Base-by-base conservation (phyloP, 768 basidiomycete genomes). In the Lactarius vividus region DNA sequence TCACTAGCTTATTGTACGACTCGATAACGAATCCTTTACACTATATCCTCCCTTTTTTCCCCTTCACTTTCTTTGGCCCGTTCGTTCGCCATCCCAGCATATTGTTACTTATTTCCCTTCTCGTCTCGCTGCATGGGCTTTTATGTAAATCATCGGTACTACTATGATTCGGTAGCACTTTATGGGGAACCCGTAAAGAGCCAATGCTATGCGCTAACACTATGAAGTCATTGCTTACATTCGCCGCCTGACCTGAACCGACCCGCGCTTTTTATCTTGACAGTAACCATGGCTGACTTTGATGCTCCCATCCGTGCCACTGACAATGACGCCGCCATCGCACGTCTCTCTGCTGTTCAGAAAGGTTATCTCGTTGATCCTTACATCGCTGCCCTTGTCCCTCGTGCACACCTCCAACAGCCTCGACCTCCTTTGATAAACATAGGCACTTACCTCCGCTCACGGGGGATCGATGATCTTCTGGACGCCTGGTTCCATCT, bases 381-480 rank as follows among this genome's bases (percentile, higher is more conserved):
- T 6, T 97, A 84, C 75, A 83, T 92, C 62, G 76, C 78, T 6
- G 73, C 81, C 59, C 80, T 98, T 63, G 83, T 95, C 57, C 85
- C 88, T 40, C 83, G 88, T 15, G 80, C 88, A 2, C 85, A 87
- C 71, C 77, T 86, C 52, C 82, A 84, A 60, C 81, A 83, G 2
- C 63, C 75, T 3, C 82, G 89, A 1, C 88, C 95, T 1, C 96
- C 96, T 0, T 77, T 98, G 71, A 98, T 98, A 80, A 98, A 98
- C 75, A 81, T 96, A 52, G 97, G 97, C 20, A 99, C 97, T 1
- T 92, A 90, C 71, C 85, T 96, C 64, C 85, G 96, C 64, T 87
- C 91, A 0, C 80, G 83, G 62, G 92, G 86, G 7, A 85, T 98
- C 42, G 97, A 97, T 71, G 76, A 77, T 44, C 84, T 96, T 15